Evolutionary conservation across 495 filamentous ascomycete genomes (phyloP).

Genomic region (Cladorrhinum samala): DNA sequence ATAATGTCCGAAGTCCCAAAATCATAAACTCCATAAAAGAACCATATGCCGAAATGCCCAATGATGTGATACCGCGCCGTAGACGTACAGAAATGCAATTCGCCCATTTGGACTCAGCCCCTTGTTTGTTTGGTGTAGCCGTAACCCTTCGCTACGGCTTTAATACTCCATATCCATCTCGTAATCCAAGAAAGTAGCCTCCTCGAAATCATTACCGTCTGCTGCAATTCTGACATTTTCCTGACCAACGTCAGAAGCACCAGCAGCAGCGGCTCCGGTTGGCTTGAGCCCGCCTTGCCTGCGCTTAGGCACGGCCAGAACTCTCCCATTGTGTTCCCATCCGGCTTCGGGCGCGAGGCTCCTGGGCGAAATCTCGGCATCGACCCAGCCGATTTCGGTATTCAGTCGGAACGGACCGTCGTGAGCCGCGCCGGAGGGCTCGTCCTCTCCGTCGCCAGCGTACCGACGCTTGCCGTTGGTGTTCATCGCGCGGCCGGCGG

Average conservation of each 20-base stretch:
- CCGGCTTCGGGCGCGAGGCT: slow-evolving; percentile 24
- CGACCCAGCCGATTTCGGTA: slow-evolving; percentile 19
- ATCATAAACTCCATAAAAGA: slow-evolving; percentile 6
- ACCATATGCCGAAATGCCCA: not conserved
- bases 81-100: not conserved
- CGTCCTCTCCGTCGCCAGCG: slow-evolving; percentile 20
- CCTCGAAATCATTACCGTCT: slow-evolving; percentile 44
- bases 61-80: not conserved
- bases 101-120: not conserved
- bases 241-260: slow-evolving; percentile 26
- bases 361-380: slow-evolving; percentile 35
- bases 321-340: slow-evolving; percentile 21
- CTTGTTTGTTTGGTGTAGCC: not conserved
- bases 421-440: not conserved
- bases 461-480: slow-evolving; percentile 33
- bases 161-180: slow-evolving; percentile 21
- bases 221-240: slow-evolving; percentile 26
- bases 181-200: slow-evolving; percentile 47
- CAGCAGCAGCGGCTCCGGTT: not conserved
- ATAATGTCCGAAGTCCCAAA: slow-evolving; percentile 1
- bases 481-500: not conserved
- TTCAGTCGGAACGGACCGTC: slow-evolving; percentile 15
- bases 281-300: too few species aligned
- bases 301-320: slow-evolving; percentile 35
- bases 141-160: not conserved